phyloP scores from a whole-genome alignment of 352 stramenopile species.

The Aphanomyces stellatus region DNA sequence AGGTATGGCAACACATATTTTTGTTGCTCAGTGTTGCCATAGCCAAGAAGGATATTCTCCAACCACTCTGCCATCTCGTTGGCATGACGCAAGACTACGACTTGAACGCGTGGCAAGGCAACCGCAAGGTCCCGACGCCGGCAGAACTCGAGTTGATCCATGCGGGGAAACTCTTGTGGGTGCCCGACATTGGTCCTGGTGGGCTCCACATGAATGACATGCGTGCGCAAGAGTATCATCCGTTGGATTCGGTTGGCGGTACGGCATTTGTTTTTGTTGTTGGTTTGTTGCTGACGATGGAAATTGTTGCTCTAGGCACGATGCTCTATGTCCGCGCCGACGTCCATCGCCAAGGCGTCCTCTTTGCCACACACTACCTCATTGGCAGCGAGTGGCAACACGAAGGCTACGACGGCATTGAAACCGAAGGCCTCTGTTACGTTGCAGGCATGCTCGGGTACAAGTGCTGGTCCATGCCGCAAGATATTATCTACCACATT shows the following conservation, averaged over 20 bases:
- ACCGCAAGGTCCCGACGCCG: conserved; percentile 8
- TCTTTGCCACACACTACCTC: conserved; percentile 35
- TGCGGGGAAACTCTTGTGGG: conserved; percentile 11
- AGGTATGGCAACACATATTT: conserved; percentile 18
- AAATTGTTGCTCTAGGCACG: conserved; percentile 18
- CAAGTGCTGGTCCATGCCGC: conserved; percentile 42
- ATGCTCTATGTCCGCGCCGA: conserved; percentile 42
- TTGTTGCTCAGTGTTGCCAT: not conserved
- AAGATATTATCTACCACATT: conserved; percentile 33
- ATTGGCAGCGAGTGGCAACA: conserved; percentile 33
- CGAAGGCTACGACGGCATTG: conserved; percentile 44
- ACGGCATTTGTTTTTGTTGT: not conserved
- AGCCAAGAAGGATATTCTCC: conserved; percentile 22
- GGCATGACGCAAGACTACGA: conserved; percentile 22
- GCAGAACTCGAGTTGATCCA: not conserved
- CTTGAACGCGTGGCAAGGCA: conserved; percentile 26
- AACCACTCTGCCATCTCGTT: conserved; percentile 19
- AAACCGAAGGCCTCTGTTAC: conserved; percentile 43
- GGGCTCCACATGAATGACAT: conserved; percentile 13
- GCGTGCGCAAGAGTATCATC: conserved; percentile 20
- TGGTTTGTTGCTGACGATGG: not conserved
- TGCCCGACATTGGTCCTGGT: not conserved
- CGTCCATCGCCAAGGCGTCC: conserved; percentile 36
- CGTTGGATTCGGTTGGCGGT: conserved; percentile 37
- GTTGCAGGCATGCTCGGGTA: conserved; percentile 38